phyloP scores from a whole-genome alignment of 495 filamentous ascomycete species.

The Rusavskia elegans region DNA sequence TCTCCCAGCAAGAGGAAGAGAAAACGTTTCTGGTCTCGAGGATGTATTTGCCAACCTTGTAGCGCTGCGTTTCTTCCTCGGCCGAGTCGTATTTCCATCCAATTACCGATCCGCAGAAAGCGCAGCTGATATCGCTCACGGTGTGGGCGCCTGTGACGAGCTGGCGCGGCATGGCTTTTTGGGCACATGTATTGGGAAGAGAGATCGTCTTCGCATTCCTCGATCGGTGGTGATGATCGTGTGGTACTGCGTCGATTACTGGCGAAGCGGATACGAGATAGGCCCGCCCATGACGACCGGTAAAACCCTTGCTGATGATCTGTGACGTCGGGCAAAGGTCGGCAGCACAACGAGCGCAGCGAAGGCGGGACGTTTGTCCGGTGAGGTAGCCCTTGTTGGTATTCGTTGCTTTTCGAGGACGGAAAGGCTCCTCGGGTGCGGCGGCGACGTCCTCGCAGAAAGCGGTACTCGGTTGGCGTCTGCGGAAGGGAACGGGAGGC shows the following conservation, averaged over 20 bases:
- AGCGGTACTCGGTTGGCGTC: conserved; percentile 20
- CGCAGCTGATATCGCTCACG: conserved; percentile 38
- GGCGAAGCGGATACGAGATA: conserved; percentile 52
- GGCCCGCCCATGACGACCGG: conserved; percentile 81
- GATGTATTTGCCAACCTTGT: conserved; percentile 96
- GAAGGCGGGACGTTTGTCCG: conserved; percentile 43
- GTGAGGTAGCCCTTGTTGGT: conserved; percentile 26
- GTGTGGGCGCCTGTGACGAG: conserved; percentile 67
- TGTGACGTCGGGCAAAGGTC: conserved; percentile 64
- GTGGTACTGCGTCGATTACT: not conserved
- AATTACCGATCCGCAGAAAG: conserved; percentile 49
- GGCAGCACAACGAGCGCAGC: conserved; percentile 55
- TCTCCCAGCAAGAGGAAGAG: conserved; percentile 53
- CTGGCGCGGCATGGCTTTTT: conserved; percentile 49
- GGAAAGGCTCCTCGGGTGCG: not conserved
- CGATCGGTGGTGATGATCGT: not conserved
- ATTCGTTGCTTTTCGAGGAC: not conserved
- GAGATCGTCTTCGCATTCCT: not conserved
- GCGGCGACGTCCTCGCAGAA: conserved; percentile 2
- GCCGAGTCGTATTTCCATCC: conserved; percentile 94
- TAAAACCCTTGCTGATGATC: conserved; percentile 85
- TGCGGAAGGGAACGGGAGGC: conserved; percentile 32
- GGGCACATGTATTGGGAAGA: conserved; percentile 40
- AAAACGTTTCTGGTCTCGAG: conserved; percentile 67
- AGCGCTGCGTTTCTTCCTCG: conserved; percentile 62